Conservation (phyloP, 2,329 filamentous ascomycete species). For the Colletotrichum somersetense region DNA sequence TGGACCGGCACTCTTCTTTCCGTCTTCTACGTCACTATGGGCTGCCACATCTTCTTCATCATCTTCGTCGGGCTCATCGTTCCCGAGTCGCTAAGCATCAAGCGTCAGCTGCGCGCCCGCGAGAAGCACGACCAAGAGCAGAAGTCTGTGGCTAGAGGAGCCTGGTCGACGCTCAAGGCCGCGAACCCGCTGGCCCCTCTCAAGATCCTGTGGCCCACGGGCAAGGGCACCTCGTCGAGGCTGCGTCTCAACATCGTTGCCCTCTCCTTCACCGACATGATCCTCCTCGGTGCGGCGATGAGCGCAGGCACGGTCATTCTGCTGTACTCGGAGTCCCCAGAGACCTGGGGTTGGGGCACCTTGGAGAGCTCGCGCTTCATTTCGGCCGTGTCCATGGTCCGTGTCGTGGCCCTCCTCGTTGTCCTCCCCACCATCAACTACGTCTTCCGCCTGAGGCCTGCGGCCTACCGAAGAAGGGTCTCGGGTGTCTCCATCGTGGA, state of each 20-base stretch:
- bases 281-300: conserved; percentile 85
- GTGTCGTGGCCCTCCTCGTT: conserved; percentile 81
- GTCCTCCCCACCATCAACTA: conserved; percentile 84
- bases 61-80: conserved; percentile 77
- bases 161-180: conserved; percentile 48
- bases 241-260: conserved; percentile 86
- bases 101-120: conserved; percentile 76
- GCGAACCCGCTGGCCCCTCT: conserved; percentile 82
- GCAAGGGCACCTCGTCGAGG: conserved; percentile 67
- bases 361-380: conserved; percentile 85
- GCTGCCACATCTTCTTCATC: conserved; percentile 80
- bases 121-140: conserved; percentile 71
- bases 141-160: conserved; percentile 50
- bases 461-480: conserved; percentile 56
- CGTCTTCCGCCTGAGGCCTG: conserved; percentile 72
- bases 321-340: conserved; percentile 83
- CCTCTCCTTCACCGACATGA: conserved; percentile 83
- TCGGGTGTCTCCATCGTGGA: conserved; percentile 55
- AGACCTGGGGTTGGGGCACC: conserved; percentile 84
- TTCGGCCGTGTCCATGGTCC: conserved; percentile 80
- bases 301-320: conserved; percentile 85
- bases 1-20: conserved; percentile 79
- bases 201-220: conserved; percentile 80
- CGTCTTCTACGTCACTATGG: conserved; percentile 87
- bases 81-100: conserved; percentile 86